phyloP scores from a whole-genome alignment of 2,329 filamentous ascomycete species.

The Aspergillus japonicus region DNA sequence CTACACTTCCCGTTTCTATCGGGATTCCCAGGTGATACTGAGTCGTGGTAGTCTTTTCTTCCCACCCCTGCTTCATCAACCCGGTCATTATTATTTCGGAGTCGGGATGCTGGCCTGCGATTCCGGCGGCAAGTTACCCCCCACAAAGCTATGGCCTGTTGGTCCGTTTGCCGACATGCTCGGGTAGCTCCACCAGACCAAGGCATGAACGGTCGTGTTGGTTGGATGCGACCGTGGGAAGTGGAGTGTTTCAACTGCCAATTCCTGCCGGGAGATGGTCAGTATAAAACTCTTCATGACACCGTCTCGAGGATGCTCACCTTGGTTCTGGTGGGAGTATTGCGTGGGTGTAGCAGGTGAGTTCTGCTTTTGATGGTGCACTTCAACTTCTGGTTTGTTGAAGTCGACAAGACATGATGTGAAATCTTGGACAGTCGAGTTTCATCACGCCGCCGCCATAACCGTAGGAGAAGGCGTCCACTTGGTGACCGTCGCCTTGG shows the following conservation, averaged over 20 bases:
- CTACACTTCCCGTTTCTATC: too few relatives aligned
- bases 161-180: slow-evolving; percentile 11
- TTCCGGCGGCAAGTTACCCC: not conserved
- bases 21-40: too few relatives aligned
- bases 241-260: slow-evolving; percentile 2
- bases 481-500: slow-evolving; percentile 36
- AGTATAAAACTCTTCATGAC: not conserved
- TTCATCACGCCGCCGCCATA: slow-evolving; percentile 28
- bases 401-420: not conserved
- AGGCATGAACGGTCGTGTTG: not conserved
- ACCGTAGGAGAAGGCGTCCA: slow-evolving; percentile 39
- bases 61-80: too few relatives aligned
- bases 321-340: not conserved
- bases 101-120: not conserved
- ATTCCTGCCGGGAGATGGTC: not conserved
- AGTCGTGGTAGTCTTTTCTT: too few relatives aligned
- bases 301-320: not conserved
- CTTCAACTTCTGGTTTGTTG: too few relatives aligned
- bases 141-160: not conserved
- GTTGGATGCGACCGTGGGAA: not conserved
- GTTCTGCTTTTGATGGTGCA: not conserved
- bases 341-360: not conserved
- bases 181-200: slow-evolving; percentile 3
- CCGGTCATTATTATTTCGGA: not conserved
- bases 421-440: not conserved